A percentile compares a stretch with the other conserved stretches of the same genome.
phyloP scores from a whole-genome alignment of 495 filamentous ascomycete genomes.

The Hyaloscypha hepaticicola region DNA sequence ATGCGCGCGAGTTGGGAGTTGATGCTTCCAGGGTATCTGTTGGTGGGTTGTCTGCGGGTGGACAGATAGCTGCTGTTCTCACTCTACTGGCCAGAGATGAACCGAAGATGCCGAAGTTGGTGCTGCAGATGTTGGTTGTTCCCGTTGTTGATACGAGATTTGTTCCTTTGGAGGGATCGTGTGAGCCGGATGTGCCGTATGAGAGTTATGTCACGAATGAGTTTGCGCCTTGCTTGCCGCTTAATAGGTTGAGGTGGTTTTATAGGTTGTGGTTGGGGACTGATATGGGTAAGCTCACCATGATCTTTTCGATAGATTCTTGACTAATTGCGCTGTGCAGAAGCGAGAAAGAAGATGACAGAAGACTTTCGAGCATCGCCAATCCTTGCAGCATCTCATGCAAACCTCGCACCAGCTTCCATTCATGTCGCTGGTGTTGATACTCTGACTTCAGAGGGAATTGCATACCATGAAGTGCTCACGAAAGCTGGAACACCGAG shows the following conservation, averaged over 20 bases:
- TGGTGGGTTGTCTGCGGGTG: slow-evolving; percentile 40
- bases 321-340: not conserved
- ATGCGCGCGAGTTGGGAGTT: slow-evolving; percentile 40
- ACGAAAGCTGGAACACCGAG: slow-evolving; percentile 35
- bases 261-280: slow-evolving; percentile 41
- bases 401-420: slow-evolving; percentile 36
- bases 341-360: slow-evolving; percentile 29
- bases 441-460: slow-evolving; percentile 36
- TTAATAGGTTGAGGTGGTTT: slow-evolving; percentile 40
- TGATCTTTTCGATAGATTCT: not conserved
- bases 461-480: slow-evolving; percentile 39
- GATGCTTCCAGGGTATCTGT: slow-evolving; percentile 37
- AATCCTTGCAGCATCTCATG: slow-evolving; percentile 37
- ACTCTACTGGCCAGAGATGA: slow-evolving; percentile 44
- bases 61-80: slow-evolving; percentile 41
- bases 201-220: slow-evolving; percentile 38
- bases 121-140: slow-evolving; percentile 50
- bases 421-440: slow-evolving; percentile 38
- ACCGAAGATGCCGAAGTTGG: slow-evolving; percentile 38
- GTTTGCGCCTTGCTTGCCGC: slow-evolving; percentile 39
- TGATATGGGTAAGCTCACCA: slow-evolving; percentile 21
- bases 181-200: slow-evolving; percentile 36
- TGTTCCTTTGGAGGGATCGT: slow-evolving; percentile 37
- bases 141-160: slow-evolving; percentile 48
- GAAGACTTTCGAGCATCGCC: slow-evolving; percentile 38